Conservation (phyloP, 169 alveolate species). For the Cryptosporidium ubiquitum region DNA sequence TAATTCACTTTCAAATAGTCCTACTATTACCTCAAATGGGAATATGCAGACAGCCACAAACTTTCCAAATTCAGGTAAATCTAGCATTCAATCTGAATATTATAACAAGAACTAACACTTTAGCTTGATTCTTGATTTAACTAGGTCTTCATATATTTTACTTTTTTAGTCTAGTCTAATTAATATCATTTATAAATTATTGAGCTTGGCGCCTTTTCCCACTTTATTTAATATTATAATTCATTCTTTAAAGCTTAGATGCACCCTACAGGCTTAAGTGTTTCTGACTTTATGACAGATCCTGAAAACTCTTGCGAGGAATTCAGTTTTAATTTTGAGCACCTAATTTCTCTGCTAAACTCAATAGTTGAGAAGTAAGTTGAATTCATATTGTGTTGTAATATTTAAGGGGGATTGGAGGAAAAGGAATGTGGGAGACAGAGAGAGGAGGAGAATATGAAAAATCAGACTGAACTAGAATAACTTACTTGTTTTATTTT, state of each 20-base stretch:
- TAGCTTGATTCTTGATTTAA: background rate
- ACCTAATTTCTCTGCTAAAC: background rate
- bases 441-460: background rate
- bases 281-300: background rate
- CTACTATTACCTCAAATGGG: background rate
- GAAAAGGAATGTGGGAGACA: background rate
- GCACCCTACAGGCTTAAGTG: background rate
- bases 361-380: conserved; percentile 27
- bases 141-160: background rate
- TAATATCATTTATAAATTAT: background rate
- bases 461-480: background rate
- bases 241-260: background rate
- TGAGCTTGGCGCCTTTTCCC: background rate
- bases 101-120: background rate
- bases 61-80: background rate
- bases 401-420: background rate
- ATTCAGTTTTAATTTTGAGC: background rate
- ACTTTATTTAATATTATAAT: background rate
- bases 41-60: background rate
- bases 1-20: background rate
- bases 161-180: background rate
- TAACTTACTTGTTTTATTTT: background rate
- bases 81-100: background rate
- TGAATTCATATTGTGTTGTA: background rate
- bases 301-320: background rate